Evolutionary conservation across 2,329 filamentous ascomycete species (phyloP).

Genomic region (Arachnomyces sp.): DNA sequence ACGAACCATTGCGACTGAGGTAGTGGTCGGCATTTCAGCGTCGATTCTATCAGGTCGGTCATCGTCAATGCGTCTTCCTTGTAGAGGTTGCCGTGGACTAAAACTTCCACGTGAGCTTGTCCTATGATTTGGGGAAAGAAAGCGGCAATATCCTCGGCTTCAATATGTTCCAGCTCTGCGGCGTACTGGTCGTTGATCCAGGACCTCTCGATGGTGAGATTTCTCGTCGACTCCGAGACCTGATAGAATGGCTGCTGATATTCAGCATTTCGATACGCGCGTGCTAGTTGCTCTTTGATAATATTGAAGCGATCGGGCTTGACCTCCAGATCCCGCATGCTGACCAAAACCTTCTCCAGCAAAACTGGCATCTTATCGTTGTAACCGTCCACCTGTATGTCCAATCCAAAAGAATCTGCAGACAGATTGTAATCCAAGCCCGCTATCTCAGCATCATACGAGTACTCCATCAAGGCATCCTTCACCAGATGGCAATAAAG

Average conservation of each 20-base stretch:
- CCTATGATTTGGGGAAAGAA: conserved; percentile 75
- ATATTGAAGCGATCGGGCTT: conserved; percentile 84
- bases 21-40: conserved; percentile 63
- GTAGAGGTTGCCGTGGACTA: conserved; percentile 87
- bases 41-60: conserved; percentile 72
- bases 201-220: conserved; percentile 66
- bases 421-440: conserved; percentile 76
- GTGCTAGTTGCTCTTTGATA: conserved; percentile 72
- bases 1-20: conserved; percentile 74
- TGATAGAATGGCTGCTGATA: conserved; percentile 84
- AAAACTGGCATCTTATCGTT: conserved; percentile 93
- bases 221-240: conserved; percentile 72
- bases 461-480: conserved; percentile 84
- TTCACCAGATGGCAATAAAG: conserved; percentile 79
- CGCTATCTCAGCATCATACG: conserved; percentile 90
- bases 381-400: conserved; percentile 76
- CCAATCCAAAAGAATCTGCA: conserved; percentile 63
- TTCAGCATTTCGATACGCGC: conserved; percentile 77
- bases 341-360: conserved; percentile 76
- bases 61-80: conserved; percentile 85
- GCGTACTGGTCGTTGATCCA: conserved; percentile 74
- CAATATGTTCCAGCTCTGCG: conserved; percentile 66
- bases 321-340: conserved; percentile 75
- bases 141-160: conserved; percentile 61
- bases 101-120: conserved; percentile 78